Conservation (phyloP, 768 basidiomycete species). For the Amanita exitialis region DNA sequence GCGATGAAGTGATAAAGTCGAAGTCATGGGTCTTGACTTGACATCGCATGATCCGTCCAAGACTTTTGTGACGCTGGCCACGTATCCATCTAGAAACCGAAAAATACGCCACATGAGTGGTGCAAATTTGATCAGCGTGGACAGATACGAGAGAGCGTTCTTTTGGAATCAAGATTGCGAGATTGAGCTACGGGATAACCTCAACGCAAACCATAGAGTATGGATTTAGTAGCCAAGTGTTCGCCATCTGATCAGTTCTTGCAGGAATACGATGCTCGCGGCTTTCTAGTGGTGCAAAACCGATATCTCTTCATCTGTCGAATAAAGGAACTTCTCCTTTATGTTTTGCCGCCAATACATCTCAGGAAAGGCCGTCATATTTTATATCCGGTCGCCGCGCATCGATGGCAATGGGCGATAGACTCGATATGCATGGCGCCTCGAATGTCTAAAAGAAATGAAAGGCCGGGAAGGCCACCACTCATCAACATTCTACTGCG, state of each 20-base stretch:
- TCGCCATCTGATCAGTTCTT: not conserved
- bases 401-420: slow-evolving; percentile 47
- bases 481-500: slow-evolving; percentile 47
- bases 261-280: not conserved
- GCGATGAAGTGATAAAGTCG: not conserved
- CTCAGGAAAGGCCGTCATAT: slow-evolving; percentile 11
- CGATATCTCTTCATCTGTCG: slow-evolving; percentile 31
- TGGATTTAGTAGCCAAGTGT: not conserved
- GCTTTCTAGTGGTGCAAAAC: not conserved
- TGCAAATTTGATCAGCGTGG: not conserved
- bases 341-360: slow-evolving; percentile 21
- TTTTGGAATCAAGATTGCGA: slow-evolving; percentile 3
- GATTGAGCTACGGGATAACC: not conserved
- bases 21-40: not conserved
- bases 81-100: not conserved
- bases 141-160: not conserved
- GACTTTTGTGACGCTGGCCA: not conserved
- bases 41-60: not conserved
- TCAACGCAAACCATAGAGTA: not conserved
- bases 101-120: not conserved
- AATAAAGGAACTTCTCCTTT: slow-evolving; percentile 30
- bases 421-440: slow-evolving; percentile 36
- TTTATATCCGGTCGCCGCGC: slow-evolving; percentile 33
- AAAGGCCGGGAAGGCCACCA: slow-evolving; percentile 10
- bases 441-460: slow-evolving; percentile 17